Evolutionary conservation across 1,139 yeast species (phyloP).

Genomic region (Hanseniaspora sp.): DNA sequence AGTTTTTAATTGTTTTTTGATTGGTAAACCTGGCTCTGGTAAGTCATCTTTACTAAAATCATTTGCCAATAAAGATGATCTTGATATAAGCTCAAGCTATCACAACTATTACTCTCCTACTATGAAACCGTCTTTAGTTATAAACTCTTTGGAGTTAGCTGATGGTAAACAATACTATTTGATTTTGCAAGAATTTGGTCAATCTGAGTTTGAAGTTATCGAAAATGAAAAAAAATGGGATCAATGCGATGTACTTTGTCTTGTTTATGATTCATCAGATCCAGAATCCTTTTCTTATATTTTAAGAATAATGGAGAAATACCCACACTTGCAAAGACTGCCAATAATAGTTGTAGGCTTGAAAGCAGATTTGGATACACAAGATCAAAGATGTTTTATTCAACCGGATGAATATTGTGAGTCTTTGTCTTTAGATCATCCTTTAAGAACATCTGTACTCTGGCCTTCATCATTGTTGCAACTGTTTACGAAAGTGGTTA

Average conservation of each 20-base stretch:
- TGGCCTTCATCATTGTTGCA: slow-evolving; percentile 86
- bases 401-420: slow-evolving; percentile 86
- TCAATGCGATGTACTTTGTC: slow-evolving; percentile 82
- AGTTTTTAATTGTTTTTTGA: slow-evolving; percentile 76
- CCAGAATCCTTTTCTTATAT: slow-evolving; percentile 86
- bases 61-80: slow-evolving; percentile 62
- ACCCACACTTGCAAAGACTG: slow-evolving; percentile 50
- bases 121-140: slow-evolving; percentile 66
- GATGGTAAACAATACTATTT: slow-evolving; percentile 94
- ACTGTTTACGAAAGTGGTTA: slow-evolving; percentile 73
- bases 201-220: slow-evolving; percentile 68
- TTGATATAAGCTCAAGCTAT: background rate
- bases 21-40: slow-evolving; percentile 81
- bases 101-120: slow-evolving; percentile 55
- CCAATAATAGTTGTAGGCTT: slow-evolving; percentile 85
- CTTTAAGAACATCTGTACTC: slow-evolving; percentile 73
- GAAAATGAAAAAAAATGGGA: slow-evolving; percentile 62
- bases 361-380: slow-evolving; percentile 90
- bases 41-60: slow-evolving; percentile 73
- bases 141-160: slow-evolving; percentile 83
- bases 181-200: slow-evolving; percentile 82
- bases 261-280: slow-evolving; percentile 85
- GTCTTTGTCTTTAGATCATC: slow-evolving; percentile 44
- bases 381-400: slow-evolving; percentile 72
- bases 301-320: slow-evolving; percentile 51